These are phyloP conservation scores for Auricularia cornea DNA, from an alignment of 768 basidiomycete genomes.

Conservation along the genomic window DNA sequence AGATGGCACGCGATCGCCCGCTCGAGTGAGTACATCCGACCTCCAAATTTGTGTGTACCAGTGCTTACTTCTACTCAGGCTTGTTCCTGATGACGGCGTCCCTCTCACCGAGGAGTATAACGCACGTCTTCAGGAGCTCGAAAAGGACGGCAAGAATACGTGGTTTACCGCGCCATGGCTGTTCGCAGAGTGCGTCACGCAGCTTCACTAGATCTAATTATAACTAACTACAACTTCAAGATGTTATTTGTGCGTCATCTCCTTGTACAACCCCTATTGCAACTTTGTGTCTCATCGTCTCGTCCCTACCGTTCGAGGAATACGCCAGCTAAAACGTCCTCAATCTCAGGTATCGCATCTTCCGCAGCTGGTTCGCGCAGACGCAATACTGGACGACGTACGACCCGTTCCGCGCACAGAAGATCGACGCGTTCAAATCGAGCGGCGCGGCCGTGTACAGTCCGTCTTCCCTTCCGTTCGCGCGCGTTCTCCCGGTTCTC, in stretches of 20 bases:
- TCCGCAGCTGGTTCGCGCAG: constrained; percentile 63
- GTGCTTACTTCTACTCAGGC: no score
- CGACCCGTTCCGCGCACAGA: constrained; percentile 80
- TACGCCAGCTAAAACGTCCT: no score
- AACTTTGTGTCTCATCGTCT: no score
- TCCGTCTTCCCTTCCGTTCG: constrained; percentile 30
- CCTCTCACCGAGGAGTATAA: constrained; percentile 70
- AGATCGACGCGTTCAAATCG: constrained; percentile 71
- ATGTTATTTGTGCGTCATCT: constrained; percentile 57
- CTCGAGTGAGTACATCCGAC: constrained; percentile 56
- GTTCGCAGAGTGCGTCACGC: constrained; percentile 91
- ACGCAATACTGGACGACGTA: constrained; percentile 63
- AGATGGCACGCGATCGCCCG: constrained; percentile 70
- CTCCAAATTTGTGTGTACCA: no score
- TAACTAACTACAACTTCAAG: constrained; percentile 24
- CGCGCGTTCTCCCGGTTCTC: neutral
- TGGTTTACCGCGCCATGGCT: constrained; percentile 96
- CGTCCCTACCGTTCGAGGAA: no score
- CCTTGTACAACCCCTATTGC: no score
- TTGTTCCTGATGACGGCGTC: constrained; percentile 77
- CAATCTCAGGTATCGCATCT: constrained; percentile 76
- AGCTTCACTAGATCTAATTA: no score
- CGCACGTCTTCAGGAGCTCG: constrained; percentile 48
- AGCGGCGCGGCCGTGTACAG: constrained; percentile 72
- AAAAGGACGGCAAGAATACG: constrained; percentile 42